Percentiles rank a stretch among this genome's conserved stretches.
phyloP scores from a whole-genome alignment of 257 asterid species.

The Schizonepeta tenuifolia region DNA sequence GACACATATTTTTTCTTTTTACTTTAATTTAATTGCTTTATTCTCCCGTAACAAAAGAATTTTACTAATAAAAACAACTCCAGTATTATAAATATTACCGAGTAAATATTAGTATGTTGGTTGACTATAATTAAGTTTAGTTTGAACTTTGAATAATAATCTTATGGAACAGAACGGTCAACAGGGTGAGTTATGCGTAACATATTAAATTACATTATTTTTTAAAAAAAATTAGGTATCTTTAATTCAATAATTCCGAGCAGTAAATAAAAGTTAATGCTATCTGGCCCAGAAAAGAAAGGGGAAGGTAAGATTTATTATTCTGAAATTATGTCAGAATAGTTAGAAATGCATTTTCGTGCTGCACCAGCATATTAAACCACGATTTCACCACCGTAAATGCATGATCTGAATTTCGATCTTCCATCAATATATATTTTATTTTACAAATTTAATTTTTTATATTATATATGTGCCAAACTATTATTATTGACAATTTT shows the following conservation, averaged over 20 bases:
- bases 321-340: constrained; percentile 26
- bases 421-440: neutral
- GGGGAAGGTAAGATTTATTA: constrained; percentile 25
- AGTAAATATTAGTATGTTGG: too few relatives aligned
- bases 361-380: neutral
- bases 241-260: neutral
- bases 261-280: constrained; percentile 15
- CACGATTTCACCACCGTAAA: neutral
- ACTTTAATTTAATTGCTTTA: neutral
- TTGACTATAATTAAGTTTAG: neutral
- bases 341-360: constrained; percentile 18
- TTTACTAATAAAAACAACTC: too few relatives aligned
- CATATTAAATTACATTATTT: neutral
- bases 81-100: too few relatives aligned
- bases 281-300: constrained; percentile 16
- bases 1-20: neutral
- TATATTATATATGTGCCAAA: too few relatives aligned
- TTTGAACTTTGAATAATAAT: neutral
- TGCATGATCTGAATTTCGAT: neutral
- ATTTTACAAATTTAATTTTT: neutral
- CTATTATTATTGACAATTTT: too few relatives aligned
- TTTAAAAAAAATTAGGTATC: too few relatives aligned
- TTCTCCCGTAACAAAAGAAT: neutral
- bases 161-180: neutral
- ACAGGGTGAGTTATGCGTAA: neutral